Evolutionary conservation across 441 rosid genomes (phyloP), one percentile per base, ranked within the genome.

Genomic region (Euphorbia celastroides): DNA sequence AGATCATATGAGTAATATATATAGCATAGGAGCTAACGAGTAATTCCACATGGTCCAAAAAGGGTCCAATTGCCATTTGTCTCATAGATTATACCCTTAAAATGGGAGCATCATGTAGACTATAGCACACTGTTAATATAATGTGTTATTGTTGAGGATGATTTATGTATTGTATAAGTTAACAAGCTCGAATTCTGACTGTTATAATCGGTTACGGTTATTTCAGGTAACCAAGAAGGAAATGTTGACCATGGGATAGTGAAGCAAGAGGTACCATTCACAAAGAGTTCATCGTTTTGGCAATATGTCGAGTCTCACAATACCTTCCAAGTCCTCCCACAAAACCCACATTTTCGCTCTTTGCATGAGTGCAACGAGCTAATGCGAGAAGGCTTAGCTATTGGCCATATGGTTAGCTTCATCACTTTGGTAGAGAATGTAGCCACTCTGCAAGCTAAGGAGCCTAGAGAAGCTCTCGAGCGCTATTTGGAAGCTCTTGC

Each of bases 341-440:
- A 65, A 22, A 65, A 65, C 7, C 68, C 68, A 7, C 68, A 65
- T 65, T 65, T 65, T 52, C 13, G 68, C 22, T 60, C 68, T 65
- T 65, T 65, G 31, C 14, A 31, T 22, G 32, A 65, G 14, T 8
- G 19, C 9, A 34, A 51, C 22, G 68, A 30, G 59, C 10, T n/a
- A 22, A 32, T 5, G 7, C 68, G 68, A 4, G 68, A 65, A 32
- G 68, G 68, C 16, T 64, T 22, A 27, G 68, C 68, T 20, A 64
- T 64, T 7, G 68, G 59, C 11, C 58, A 64, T 51, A 50, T 64
- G 68, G 30, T 64, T 44, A 64, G 17, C 30, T 64, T 64, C 2
- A 57, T 27, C 36, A 62, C 32, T 62, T 9, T 62, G 23, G 66
- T 17, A 7, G 66, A 62, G 22, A 62, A 26, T 26, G 41, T 46